Base-by-base conservation (phyloP, 257 asterid species). In the Scutellaria barbata region DNA sequence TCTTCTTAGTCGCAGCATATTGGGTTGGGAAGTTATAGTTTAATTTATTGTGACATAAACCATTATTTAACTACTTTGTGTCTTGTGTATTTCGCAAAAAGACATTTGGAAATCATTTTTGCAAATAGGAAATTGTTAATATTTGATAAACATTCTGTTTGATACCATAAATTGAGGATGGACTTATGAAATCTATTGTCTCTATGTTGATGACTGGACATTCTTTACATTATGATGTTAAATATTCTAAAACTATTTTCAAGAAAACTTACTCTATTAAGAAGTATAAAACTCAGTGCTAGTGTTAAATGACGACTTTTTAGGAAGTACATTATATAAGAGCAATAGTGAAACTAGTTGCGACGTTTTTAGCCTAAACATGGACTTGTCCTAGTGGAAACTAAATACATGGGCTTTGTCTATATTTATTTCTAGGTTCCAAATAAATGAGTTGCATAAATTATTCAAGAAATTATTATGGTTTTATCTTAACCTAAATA, bases 201-300 rank as follows among this genome's bases (percentile, higher is more conserved):
- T 7, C 10, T 33, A 7, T 1, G 48, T 48, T 66, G 18, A 50
- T n/a, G 8, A 45, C 41, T 7, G 17, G 8, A 30, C 59, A 65
- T 13, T n/a, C 18, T 65, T 52, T 25, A 51, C 22, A 30, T 65
- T n/a, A 7, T 46, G 45, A 25, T 64, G 69, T 64, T 64, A 40
- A 16, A 62, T n/a, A n/a, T 14, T 48, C 54, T 13, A 13, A 61
- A 17, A n/a, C 1, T 41, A 8, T 45, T 64, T 45, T 64, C 39
- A 33, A 5, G 7, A 11, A 37, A 51, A 3, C 8, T 25, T 5
- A 17, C n/a, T n/a, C 50, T 60, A 17, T 14, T 14, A 39, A 39
- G 55, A 61, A 61, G 37, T 13, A 41, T 61, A 12, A 61, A 3
- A 16, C 1, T 66, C 14, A n/a, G 30, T 25, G 30, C n/a, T n/a